phyloP scores from a whole-genome alignment of 805 yeast genomes.

The Candida yuanshanica region DNA sequence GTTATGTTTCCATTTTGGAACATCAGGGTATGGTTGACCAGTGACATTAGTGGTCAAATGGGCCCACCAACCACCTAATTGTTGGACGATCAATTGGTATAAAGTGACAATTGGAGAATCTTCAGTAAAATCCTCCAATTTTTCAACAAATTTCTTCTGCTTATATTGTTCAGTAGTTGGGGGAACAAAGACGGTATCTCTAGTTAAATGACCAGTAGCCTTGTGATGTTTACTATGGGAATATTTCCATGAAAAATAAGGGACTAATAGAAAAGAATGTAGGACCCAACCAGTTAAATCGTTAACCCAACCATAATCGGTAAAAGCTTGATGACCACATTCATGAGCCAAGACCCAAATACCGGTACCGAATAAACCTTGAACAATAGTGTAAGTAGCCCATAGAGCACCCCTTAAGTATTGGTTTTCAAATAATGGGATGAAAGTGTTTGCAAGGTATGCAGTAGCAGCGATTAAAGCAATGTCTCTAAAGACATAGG shows the following conservation, averaged over 20 bases:
- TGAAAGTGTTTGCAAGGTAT: conserved; percentile 45
- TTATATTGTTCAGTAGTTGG: conserved; percentile 54
- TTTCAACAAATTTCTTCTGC: conserved; percentile 30
- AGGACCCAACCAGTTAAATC: conserved; percentile 80
- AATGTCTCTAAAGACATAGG: conserved; percentile 66
- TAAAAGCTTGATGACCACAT: conserved; percentile 87
- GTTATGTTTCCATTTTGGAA: conserved; percentile 42
- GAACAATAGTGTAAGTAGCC: conserved; percentile 46
- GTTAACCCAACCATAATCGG: conserved; percentile 65
- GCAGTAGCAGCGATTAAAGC: conserved; percentile 43
- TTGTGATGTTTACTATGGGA: conserved; percentile 86
- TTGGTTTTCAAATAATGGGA: conserved; percentile 42
- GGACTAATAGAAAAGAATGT: conserved; percentile 75
- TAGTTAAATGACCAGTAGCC: conserved; percentile 76
- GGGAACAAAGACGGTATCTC: conserved; percentile 86
- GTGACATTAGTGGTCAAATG: conserved; percentile 67
- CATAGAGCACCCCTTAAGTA: conserved; percentile 50
- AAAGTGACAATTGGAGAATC: conserved; percentile 73
- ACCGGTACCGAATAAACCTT: conserved; percentile 71
- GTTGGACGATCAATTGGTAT: conserved; percentile 53
- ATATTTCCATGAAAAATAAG: conserved; percentile 83
- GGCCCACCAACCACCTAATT: conserved; percentile 70
- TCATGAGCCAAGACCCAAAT: conserved; percentile 86
- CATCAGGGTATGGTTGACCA: conserved; percentile 59
- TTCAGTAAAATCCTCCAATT: conserved; percentile 52